Percentiles rank a stretch among this genome's conserved stretches.
Evolutionary conservation across 305 asterid species (phyloP).

Genomic region (Fraxinus platypoda): DNA sequence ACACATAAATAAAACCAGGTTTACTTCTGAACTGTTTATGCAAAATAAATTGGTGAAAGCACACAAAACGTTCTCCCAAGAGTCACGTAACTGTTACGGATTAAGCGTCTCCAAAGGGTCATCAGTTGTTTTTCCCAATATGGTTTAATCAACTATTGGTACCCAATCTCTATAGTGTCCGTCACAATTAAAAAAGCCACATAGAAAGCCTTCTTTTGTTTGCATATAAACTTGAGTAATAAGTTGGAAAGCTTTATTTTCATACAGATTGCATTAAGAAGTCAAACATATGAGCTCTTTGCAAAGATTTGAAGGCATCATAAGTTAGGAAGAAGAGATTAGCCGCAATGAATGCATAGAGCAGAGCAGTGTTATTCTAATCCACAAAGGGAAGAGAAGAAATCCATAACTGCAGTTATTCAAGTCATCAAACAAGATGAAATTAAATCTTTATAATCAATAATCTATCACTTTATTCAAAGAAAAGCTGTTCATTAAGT

Average conservation of each 20-base stretch:
- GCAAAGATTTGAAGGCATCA: background rate
- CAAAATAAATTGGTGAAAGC: background rate
- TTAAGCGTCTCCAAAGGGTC: background rate
- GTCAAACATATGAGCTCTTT: background rate
- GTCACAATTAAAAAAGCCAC: background rate
- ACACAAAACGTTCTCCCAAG: background rate
- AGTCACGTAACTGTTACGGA: background rate
- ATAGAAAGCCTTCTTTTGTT: background rate
- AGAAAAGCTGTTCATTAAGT: background rate
- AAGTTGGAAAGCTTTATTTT: background rate
- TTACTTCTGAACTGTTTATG: background rate
- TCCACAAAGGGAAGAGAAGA: background rate
- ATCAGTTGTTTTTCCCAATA: background rate
- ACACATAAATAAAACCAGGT: background rate
- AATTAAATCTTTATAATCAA: constrained; percentile 10
- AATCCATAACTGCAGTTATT: constrained; percentile 3
- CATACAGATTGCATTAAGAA: background rate
- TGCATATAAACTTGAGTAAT: background rate
- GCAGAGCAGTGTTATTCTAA: background rate
- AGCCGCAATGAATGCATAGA: background rate
- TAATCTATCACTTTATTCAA: background rate
- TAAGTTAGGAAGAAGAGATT: background rate
- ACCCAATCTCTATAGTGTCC: background rate
- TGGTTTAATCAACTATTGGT: background rate
- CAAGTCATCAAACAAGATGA: background rate